These are phyloP conservation scores for Saccharomycopsis vini DNA, from an alignment of 805 yeast genomes.

Conservation along the genomic window DNA sequence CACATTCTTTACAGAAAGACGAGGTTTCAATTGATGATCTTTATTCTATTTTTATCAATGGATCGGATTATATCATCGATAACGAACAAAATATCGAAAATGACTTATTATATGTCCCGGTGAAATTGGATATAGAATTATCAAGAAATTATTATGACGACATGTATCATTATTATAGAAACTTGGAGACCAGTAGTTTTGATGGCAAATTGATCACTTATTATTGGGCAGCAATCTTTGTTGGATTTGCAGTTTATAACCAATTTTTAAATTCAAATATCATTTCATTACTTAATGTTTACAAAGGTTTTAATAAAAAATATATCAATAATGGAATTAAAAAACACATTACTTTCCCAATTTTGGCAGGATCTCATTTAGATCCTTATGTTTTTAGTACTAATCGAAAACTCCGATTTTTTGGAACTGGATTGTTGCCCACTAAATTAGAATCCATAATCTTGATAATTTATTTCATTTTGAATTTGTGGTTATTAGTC, in stretches of 20 bases:
- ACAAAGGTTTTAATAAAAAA: conserved; percentile 41
- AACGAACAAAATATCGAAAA: not conserved
- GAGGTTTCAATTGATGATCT: not conserved
- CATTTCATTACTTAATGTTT: conserved; percentile 33
- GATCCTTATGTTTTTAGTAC: conserved; percentile 18
- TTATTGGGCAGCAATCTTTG: conserved; percentile 5
- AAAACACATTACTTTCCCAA: conserved; percentile 1
- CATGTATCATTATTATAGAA: not conserved
- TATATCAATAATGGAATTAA: not conserved
- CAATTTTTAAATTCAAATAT: not conserved
- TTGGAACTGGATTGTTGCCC: conserved; percentile 24
- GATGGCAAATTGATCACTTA: conserved; percentile 1
- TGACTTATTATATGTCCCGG: not conserved
- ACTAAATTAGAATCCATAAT: conserved; percentile 31
- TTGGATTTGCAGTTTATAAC: not conserved
- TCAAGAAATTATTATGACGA: not conserved
- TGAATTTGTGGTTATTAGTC: conserved; percentile 27
- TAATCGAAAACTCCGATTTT: not conserved
- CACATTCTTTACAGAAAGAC: not conserved
- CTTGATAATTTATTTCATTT: conserved; percentile 25
- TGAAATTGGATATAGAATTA: not conserved
- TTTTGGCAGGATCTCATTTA: not conserved
- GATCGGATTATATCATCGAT: conserved; percentile 2
- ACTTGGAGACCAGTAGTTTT: not conserved
- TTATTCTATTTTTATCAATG: not conserved